Percentiles rank a stretch among this genome's conserved stretches.
phyloP scores from a whole-genome alignment of 495 filamentous ascomycete genomes.

The Hypomontagnella monticulosa region DNA sequence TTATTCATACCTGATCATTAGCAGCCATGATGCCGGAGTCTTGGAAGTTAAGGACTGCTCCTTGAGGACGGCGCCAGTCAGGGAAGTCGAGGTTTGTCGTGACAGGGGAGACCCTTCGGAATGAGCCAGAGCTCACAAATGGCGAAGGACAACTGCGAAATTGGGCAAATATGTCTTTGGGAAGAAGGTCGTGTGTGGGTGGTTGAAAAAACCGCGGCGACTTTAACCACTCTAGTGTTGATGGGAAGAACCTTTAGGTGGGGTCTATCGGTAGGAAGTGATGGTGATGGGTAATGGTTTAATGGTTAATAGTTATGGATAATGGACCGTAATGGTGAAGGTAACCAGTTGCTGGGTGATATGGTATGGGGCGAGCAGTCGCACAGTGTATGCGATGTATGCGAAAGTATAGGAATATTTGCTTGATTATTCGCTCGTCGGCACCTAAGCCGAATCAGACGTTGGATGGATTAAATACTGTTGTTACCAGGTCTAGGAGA shows the following conservation, averaged over 20 bases:
- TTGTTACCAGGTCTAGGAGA: no score
- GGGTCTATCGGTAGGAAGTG: slow-evolving; percentile 45
- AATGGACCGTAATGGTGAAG: slow-evolving; percentile 15
- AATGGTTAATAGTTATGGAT: no score
- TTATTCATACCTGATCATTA: slow-evolving; percentile 45
- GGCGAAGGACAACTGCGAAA: slow-evolving; percentile 17
- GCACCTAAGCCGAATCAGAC: slow-evolving; percentile 34
- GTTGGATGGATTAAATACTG: background rate
- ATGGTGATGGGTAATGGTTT: slow-evolving; percentile 30
- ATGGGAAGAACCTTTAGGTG: slow-evolving; percentile 44
- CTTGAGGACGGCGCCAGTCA: slow-evolving; percentile 26
- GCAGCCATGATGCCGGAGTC: slow-evolving; percentile 39
- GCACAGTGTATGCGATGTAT: slow-evolving; percentile 35
- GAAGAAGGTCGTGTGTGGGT: slow-evolving; percentile 45
- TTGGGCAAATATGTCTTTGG: slow-evolving; percentile 34
- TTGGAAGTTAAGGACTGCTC: slow-evolving; percentile 24
- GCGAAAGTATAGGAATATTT: slow-evolving; percentile 10
- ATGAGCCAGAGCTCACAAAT: slow-evolving; percentile 28
- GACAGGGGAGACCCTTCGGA: slow-evolving; percentile 9
- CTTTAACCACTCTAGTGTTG: slow-evolving; percentile 49
- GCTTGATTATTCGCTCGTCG: slow-evolving; percentile 30
- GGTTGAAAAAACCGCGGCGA: slow-evolving; percentile 42
- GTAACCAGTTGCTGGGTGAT: slow-evolving; percentile 22
- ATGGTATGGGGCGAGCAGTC: slow-evolving; percentile 33
- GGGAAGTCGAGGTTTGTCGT: slow-evolving; percentile 29